Percentiles rank a stretch among this genome's conserved stretches.
Conservation (phyloP, 306 rosid genomes). For the Abrus precatorius region DNA sequence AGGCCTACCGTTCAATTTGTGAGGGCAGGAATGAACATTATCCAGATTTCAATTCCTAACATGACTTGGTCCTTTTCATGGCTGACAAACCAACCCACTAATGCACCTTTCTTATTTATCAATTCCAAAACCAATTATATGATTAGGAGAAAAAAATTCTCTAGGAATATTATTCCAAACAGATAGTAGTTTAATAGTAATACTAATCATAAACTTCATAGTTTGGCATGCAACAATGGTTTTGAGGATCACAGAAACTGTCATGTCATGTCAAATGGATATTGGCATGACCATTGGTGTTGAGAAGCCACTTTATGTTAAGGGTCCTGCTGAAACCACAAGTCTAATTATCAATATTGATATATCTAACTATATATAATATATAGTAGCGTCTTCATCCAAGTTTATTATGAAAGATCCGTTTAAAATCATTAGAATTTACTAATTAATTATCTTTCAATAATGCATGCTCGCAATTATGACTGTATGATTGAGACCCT, state of each 20-base stretch:
- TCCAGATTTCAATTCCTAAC: slow-evolving; percentile 42
- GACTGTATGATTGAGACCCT: slow-evolving; percentile 36
- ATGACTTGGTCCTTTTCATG: slow-evolving; percentile 43
- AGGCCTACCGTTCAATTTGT: slow-evolving; percentile 46
- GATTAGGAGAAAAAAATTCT: slow-evolving; percentile 23
- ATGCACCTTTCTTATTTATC: slow-evolving; percentile 7
- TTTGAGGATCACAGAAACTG: slow-evolving; percentile 46
- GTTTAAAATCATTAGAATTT: slow-evolving; percentile 1
- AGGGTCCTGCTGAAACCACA: slow-evolving; percentile 9
- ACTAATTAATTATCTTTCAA: slow-evolving; percentile 29
- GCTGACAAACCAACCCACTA: slow-evolving; percentile 48
- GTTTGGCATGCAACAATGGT: slow-evolving; percentile 32
- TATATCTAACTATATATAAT: background rate
- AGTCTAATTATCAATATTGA: slow-evolving; percentile 31
- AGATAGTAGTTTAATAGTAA: slow-evolving; percentile 17
- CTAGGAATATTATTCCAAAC: background rate
- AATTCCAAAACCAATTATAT: slow-evolving; percentile 29
- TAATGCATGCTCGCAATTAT: slow-evolving; percentile 37
- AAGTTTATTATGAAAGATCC: slow-evolving; percentile 22
- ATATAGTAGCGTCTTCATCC: slow-evolving; percentile 38
- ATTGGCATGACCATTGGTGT: slow-evolving; percentile 20
- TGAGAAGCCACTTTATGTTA: slow-evolving; percentile 35
- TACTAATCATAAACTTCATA: slow-evolving; percentile 25
- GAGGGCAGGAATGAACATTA: slow-evolving; percentile 41
- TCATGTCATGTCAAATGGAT: slow-evolving; percentile 45